Evolutionary conservation across 2,329 filamentous ascomycete species (phyloP).

Genomic region (Neofusicoccum kwambonambiense): DNA sequence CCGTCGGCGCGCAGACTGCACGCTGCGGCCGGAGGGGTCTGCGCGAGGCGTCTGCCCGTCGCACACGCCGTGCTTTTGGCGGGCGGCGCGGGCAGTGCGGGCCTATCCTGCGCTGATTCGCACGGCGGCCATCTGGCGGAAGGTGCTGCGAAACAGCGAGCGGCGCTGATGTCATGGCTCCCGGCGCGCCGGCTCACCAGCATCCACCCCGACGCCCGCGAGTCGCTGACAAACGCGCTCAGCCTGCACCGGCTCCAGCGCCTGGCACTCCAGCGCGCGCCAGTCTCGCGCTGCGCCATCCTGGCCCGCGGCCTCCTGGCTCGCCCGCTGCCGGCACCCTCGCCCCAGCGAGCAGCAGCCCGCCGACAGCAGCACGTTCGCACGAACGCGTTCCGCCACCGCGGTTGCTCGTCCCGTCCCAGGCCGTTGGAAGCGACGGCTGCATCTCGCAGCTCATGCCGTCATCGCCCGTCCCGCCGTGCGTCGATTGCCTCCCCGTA

Average conservation of each 20-base stretch:
- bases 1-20: too few species aligned
- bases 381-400: neutral
- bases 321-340: neutral
- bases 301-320: too few species aligned
- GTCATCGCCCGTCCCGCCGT: neutral
- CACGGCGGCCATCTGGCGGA: too few species aligned
- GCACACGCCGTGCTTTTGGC: neutral
- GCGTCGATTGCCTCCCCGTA: neutral
- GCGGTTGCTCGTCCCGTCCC: conserved; percentile 8
- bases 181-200: neutral
- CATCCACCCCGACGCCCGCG: neutral
- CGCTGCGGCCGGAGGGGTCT: neutral
- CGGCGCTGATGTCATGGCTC: neutral
- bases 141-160: too few species aligned
- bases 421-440: neutral
- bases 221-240: neutral
- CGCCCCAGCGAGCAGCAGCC: neutral
- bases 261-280: too few species aligned
- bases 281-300: too few species aligned
- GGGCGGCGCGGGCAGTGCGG: neutral
- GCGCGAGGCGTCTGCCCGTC: neutral
- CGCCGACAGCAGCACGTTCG: neutral
- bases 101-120: neutral
- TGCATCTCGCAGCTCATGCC: conserved; percentile 2
- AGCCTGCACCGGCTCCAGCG: too few species aligned